Conservation (phyloP, 1,284 basidiomycete genomes). For the Austroboletus rostrupii region DNA sequence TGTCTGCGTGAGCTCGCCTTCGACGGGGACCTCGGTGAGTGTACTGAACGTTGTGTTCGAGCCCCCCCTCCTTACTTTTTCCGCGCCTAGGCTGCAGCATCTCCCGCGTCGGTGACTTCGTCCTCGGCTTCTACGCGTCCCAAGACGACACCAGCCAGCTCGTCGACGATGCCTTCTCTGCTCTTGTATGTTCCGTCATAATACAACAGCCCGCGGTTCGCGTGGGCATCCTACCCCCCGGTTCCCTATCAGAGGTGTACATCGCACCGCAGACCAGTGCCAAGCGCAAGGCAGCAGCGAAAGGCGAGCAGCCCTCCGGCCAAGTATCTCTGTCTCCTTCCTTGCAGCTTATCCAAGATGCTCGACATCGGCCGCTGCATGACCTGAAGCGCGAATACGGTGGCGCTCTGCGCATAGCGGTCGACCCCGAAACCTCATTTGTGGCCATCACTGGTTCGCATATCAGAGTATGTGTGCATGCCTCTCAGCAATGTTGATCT, state of each 20-base stretch:
- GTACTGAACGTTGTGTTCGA: conserved; percentile 44
- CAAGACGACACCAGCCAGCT: conserved; percentile 44
- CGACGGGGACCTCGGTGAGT: conserved; percentile 74
- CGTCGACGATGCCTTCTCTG: conserved; percentile 71
- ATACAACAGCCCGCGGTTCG: conserved; percentile 67
- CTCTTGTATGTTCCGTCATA: conserved; percentile 78
- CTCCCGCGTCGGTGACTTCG: conserved; percentile 64
- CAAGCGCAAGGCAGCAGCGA: conserved; percentile 56
- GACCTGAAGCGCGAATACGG: conserved; percentile 55
- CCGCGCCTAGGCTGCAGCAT: conserved; percentile 58
- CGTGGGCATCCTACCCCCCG: conserved; percentile 62
- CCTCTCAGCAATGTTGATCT: not conserved
- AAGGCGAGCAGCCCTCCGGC: conserved; percentile 45
- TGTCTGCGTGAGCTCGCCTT: conserved; percentile 75
- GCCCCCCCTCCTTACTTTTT: conserved; percentile 22
- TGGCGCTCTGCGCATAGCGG: conserved; percentile 66
- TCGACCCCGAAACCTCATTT: conserved; percentile 71
- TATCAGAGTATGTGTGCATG: conserved; percentile 51
- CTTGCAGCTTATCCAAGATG: conserved; percentile 52
- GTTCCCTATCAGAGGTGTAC: conserved; percentile 60
- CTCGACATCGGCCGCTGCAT: conserved; percentile 47
- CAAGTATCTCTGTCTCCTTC: conserved; percentile 35
- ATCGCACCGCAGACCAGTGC: conserved; percentile 69
- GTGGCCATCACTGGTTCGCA: conserved; percentile 80
- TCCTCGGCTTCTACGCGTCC: conserved; percentile 58